Evolutionary conservation across 495 filamentous ascomycete species (phyloP).

Genomic region (Podospora conica): DNA sequence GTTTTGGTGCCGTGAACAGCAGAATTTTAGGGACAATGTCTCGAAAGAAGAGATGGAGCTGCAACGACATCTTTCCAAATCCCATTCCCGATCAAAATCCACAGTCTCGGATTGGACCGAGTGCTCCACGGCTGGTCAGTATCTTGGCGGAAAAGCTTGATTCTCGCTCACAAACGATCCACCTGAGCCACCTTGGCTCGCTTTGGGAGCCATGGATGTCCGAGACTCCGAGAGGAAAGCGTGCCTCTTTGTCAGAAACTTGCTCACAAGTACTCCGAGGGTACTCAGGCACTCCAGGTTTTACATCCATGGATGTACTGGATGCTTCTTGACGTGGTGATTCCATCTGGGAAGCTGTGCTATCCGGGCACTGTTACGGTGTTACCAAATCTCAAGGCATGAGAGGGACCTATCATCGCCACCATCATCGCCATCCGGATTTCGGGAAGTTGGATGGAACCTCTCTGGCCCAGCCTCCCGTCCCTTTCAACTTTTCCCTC

Average conservation of each 20-base stretch:
- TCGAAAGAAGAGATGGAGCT: not conserved
- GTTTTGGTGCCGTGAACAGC: not conserved
- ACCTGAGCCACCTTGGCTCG: not conserved
- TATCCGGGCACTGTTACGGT: no score
- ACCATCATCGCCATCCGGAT: not conserved
- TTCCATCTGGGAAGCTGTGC: not conserved
- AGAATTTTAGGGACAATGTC: not conserved
- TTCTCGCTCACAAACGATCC: not conserved
- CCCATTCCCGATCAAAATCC: not conserved
- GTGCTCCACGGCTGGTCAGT: not conserved
- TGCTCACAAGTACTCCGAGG: not conserved
- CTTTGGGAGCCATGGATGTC: not conserved
- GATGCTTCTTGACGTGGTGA: not conserved
- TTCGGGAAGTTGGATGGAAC: no score
- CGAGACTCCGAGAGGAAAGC: not conserved
- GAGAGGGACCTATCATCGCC: not conserved
- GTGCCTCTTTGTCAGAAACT: not conserved
- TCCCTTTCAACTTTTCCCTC: no score
- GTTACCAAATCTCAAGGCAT: not conserved
- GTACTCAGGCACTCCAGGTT: no score
- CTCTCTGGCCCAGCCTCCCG: not conserved
- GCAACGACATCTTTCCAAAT: not conserved
- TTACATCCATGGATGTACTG: no score
- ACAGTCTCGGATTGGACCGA: not conserved
- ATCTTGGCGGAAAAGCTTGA: not conserved